These are phyloP conservation scores for Irpex sp. DNA, from an alignment of 1,284 basidiomycete genomes.

Conservation along the genomic window DNA sequence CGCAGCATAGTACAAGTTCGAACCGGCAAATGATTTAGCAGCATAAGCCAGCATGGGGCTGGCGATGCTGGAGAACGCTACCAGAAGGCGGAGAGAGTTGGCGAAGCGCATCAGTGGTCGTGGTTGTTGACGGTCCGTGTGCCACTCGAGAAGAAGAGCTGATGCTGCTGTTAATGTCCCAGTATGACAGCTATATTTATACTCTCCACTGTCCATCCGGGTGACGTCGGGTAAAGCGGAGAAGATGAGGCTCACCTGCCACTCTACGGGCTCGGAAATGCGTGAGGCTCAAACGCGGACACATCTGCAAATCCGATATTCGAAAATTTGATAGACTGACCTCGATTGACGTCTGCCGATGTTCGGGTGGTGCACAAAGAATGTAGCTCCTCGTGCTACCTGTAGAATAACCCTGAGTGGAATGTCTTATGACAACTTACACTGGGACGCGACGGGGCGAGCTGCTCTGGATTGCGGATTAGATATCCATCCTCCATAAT, in stretches of 20 bases:
- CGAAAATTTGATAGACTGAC: not conserved
- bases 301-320: not conserved
- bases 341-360: not conserved
- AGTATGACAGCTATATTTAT: not conserved
- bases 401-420: not conserved
- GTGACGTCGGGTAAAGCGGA: not conserved
- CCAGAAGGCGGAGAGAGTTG: not conserved
- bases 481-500: too few species aligned
- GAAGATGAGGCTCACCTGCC: not conserved
- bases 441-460: not conserved
- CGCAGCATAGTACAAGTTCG: slow-evolving; percentile 31
- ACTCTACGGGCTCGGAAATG: not conserved
- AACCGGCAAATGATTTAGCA: slow-evolving; percentile 29
- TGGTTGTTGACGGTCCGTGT: not conserved
- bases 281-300: not conserved
- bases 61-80: not conserved
- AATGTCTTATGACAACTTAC: not conserved
- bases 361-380: not conserved
- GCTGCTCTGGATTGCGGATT: not conserved
- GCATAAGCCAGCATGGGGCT: slow-evolving; percentile 11
- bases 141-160: not conserved
- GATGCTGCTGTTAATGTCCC: not conserved
- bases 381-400: not conserved
- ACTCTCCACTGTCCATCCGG: not conserved
- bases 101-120: not conserved